Evolutionary conservation across 768 basidiomycete species (phyloP).

Genomic region (Russula griseocarnosa): DNA sequence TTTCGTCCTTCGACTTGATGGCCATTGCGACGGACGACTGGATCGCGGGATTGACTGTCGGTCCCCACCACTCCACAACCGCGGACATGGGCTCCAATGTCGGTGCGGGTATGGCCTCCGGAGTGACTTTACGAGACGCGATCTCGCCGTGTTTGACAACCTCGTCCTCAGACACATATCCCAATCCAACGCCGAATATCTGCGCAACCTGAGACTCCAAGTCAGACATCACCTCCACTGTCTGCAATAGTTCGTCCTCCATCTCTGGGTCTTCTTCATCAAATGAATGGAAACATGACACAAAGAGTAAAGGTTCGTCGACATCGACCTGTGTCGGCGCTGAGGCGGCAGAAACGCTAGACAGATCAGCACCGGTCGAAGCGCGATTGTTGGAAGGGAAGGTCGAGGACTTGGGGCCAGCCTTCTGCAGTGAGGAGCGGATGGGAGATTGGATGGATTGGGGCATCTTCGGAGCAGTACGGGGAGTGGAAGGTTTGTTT

Average conservation of each 20-base stretch:
- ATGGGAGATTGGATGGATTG: not conserved
- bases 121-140: not conserved
- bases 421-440: not conserved
- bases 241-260: not conserved
- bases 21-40: not conserved
- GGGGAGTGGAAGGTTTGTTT: not conserved
- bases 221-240: not conserved
- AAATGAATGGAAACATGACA: conserved; percentile 9
- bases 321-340: not conserved
- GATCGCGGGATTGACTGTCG: not conserved
- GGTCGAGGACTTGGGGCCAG: not conserved
- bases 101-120: not conserved
- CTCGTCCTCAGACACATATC: not conserved
- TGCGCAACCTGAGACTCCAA: conserved; percentile 9
- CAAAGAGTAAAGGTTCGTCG: conserved; percentile 6
- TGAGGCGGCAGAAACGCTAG: not conserved
- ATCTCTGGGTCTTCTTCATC: conserved; percentile 7
- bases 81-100: conserved; percentile 14
- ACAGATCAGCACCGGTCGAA: not conserved
- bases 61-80: conserved; percentile 9
- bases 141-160: not conserved
- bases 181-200: conserved; percentile 6
- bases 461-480: not conserved
- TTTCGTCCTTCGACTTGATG: not conserved
- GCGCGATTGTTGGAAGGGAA: not conserved